Percentiles rank a stretch among this genome's conserved stretches.
phyloP scores from a whole-genome alignment of 1,139 yeast genomes.

The Magnusiomyces paraingens region DNA sequence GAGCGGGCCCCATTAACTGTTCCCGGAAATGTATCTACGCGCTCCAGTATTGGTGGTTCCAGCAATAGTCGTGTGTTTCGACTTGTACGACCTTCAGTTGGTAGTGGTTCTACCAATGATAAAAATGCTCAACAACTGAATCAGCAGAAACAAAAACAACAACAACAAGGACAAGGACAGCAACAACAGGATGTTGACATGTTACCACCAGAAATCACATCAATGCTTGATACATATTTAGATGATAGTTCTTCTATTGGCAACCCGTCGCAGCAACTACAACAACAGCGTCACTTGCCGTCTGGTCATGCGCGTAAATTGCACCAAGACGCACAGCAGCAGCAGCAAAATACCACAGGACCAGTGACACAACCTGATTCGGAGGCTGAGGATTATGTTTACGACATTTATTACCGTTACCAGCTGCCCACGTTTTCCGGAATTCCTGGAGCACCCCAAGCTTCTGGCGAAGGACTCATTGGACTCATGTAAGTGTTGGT shows the following conservation, averaged over 20 bases:
- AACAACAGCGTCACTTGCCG: background rate
- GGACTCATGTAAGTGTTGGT: slow-evolving; percentile 6
- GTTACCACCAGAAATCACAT: background rate
- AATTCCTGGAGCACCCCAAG: background rate
- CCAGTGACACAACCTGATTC: slow-evolving; percentile 2
- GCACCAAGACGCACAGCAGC: background rate
- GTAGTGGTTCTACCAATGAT: too few species aligned
- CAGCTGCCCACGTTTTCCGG: background rate
- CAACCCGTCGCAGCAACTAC: background rate
- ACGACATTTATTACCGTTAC: slow-evolving; percentile 72
- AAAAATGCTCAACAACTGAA: slow-evolving; percentile 5
- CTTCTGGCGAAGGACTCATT: background rate
- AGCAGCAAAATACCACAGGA: slow-evolving; percentile 8
- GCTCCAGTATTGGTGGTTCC: background rate
- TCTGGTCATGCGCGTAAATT: background rate
- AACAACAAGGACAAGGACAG: background rate
- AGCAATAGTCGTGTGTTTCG: background rate
- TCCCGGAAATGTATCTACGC: background rate
- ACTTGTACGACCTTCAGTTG: background rate
- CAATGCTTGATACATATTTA: background rate
- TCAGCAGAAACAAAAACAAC: too few species aligned
- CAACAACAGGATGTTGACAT: background rate
- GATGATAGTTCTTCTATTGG: background rate
- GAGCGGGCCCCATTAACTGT: background rate
- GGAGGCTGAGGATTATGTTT: slow-evolving; percentile 56